Conservation (phyloP, 352 stramenopile genomes). For the Globisporangium acanthophoron region DNA sequence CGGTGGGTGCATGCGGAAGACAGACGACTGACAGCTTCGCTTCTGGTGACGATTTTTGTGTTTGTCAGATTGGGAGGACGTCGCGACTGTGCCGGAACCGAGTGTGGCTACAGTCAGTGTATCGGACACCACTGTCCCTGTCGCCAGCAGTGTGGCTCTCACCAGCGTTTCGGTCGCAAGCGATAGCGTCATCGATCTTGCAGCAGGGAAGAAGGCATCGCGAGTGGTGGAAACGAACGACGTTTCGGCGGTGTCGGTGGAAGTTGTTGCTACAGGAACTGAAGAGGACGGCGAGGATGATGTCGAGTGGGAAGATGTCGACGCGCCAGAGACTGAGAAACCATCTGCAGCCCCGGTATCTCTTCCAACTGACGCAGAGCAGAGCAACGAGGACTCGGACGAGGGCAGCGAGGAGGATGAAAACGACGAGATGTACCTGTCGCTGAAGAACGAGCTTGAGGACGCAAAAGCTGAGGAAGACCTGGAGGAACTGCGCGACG, state of each 20-base stretch:
- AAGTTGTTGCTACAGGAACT: background rate
- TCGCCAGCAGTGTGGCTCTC: background rate
- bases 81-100: background rate
- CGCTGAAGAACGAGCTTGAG: slow-evolving; percentile 63
- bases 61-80: slow-evolving; percentile 30
- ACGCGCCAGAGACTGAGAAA: background rate
- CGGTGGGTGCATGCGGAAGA: too few relatives aligned
- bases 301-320: slow-evolving; percentile 51
- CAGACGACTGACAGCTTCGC: too few relatives aligned
- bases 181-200: background rate
- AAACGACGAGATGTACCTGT: slow-evolving; percentile 42
- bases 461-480: slow-evolving; percentile 66
- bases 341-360: background rate
- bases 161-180: background rate
- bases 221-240: background rate
- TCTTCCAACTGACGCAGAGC: background rate
- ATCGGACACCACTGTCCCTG: background rate
- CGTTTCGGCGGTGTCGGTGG: background rate
- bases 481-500: slow-evolving; percentile 48
- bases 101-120: background rate
- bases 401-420: slow-evolving; percentile 14
- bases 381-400: slow-evolving; percentile 4
- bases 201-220: slow-evolving; percentile 2
- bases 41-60: background rate
- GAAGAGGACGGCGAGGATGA: slow-evolving; percentile 23